These are phyloP conservation scores for Arthrocladium fulminans DNA, from an alignment of 2,329 filamentous ascomycete species.

Conservation along the genomic window DNA sequence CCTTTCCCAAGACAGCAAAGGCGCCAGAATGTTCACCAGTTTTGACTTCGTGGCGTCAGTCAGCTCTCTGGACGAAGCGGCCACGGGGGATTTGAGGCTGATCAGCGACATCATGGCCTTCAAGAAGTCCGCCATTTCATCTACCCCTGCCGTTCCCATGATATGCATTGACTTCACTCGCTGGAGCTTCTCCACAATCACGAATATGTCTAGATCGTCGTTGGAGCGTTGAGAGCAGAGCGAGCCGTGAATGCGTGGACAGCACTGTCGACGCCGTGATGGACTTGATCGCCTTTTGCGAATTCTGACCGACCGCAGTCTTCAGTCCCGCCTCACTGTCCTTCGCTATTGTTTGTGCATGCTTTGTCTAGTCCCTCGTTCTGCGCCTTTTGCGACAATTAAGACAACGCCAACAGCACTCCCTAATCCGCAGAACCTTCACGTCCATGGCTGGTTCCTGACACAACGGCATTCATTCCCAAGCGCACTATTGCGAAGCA, in stretches of 20 bases:
- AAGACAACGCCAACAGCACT: background rate
- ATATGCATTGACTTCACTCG: background rate
- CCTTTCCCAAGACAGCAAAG: background rate
- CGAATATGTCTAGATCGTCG: background rate
- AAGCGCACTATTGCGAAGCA: background rate
- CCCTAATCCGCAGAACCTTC: background rate
- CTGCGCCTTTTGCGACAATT: background rate
- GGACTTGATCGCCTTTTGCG: background rate
- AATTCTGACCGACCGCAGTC: background rate
- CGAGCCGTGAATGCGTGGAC: background rate
- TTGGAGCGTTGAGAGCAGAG: background rate
- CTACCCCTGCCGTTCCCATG: background rate
- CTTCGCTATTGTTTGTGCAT: background rate
- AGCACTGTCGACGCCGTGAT: too few relatives aligned
- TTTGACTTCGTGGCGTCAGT: background rate
- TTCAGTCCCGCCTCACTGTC: background rate
- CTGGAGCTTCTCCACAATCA: background rate
- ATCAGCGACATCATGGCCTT: background rate
- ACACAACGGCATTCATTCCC: background rate
- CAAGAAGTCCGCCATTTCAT: background rate
- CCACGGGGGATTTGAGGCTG: background rate
- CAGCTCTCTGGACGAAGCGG: background rate
- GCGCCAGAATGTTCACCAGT: background rate
- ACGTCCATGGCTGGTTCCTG: background rate
- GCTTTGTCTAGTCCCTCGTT: background rate